Percentiles rank a stretch among this genome's conserved stretches.
Conservation (phyloP, 176 grass and related monocot species). For the Miscanthus lutarioriparius region DNA sequence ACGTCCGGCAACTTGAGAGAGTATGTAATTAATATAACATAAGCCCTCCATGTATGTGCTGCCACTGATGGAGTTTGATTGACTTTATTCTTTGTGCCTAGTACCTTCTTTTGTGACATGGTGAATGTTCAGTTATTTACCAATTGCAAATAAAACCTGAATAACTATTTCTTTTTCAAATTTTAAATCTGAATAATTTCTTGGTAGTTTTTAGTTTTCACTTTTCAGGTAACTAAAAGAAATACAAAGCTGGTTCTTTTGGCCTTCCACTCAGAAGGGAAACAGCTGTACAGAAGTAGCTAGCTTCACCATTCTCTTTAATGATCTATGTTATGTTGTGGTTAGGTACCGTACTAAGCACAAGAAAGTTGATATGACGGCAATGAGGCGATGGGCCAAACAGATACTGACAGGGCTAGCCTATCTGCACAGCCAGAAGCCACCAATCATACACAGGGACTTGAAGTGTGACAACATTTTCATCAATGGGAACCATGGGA, state of each 20-base stretch:
- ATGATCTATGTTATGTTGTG: not conserved
- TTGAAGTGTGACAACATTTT: constrained; percentile 67
- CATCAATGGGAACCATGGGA: constrained; percentile 64
- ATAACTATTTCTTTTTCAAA: not conserved
- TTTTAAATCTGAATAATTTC: not conserved
- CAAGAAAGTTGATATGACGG: constrained; percentile 51
- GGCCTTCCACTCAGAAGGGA: not conserved
- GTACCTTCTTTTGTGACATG: not conserved
- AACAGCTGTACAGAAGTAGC: not conserved
- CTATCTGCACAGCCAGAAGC: constrained; percentile 47
- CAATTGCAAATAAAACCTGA: not conserved
- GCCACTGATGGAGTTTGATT: not conserved
- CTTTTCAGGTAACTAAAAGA: not conserved
- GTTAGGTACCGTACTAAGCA: constrained; percentile 51
- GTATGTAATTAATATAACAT: constrained; percentile 6
- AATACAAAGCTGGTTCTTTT: not conserved
- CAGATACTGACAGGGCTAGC: constrained; percentile 56
- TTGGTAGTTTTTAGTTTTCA: not conserved
- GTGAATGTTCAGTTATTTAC: not conserved
- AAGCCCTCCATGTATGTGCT: not conserved
- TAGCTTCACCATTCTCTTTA: not conserved
- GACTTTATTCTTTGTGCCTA: not conserved
- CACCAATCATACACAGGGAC: constrained; percentile 56
- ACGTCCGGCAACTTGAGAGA: constrained; percentile 58
- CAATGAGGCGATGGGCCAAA: constrained; percentile 48